Conservation (phyloP, 1,284 basidiomycete genomes). For the Hymenochaete sp. region DNA sequence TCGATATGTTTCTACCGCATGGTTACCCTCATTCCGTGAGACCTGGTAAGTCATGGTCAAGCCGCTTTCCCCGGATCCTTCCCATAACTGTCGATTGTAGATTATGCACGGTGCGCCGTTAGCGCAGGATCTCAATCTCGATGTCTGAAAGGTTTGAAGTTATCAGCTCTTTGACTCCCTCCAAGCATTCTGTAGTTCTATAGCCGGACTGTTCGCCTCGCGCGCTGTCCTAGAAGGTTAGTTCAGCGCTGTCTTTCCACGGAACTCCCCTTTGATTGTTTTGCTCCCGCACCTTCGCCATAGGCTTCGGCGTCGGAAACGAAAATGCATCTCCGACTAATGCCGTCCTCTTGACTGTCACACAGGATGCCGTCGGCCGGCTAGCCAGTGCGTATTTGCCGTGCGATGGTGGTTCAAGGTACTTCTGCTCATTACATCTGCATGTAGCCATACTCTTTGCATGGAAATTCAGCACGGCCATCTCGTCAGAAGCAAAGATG, state of each 20-base stretch:
- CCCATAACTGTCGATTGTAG: not conserved
- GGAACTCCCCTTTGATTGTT: not conserved
- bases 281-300: too few species aligned
- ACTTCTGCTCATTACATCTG: not conserved
- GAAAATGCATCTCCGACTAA: conserved; percentile 56
- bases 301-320: conserved; percentile 64
- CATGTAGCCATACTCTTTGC: conserved; percentile 49
- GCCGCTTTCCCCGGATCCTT: not conserved
- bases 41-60: conserved; percentile 34
- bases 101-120: conserved; percentile 3
- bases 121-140: conserved; percentile 20
- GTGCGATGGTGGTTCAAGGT: not conserved
- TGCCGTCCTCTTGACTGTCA: conserved; percentile 51
- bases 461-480: conserved; percentile 51
- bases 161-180: conserved; percentile 59
- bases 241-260: not conserved
- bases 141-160: conserved; percentile 31
- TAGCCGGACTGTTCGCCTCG: conserved; percentile 53
- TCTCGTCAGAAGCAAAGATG: conserved; percentile 61
- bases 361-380: conserved; percentile 56
- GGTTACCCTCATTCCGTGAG: conserved; percentile 54
- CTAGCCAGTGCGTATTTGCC: conserved; percentile 42
- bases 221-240: conserved; percentile 60
- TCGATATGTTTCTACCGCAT: conserved; percentile 48
- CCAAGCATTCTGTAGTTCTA: conserved; percentile 61